Conservation (phyloP, 2,329 filamentous ascomycete genomes). For the Aspergillus costaricaensis region DNA sequence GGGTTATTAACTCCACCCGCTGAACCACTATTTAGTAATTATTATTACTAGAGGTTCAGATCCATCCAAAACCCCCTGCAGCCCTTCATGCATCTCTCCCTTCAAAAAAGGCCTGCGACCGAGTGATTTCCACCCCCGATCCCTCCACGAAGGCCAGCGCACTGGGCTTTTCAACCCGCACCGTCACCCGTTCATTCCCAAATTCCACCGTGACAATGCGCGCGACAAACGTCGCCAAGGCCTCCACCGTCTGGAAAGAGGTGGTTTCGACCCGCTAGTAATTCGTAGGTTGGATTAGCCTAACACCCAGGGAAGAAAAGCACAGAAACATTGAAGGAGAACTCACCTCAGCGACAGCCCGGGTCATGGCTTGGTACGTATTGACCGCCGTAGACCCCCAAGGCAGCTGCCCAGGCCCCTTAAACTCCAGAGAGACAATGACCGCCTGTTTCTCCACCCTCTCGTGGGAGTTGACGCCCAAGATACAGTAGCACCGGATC, state of each 20-base stretch:
- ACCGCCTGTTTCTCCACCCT: conserved; percentile 54
- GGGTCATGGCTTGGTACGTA: conserved; percentile 44
- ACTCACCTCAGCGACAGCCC: conserved; percentile 41
- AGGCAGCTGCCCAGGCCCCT: conserved; percentile 34
- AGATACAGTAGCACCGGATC: conserved; percentile 49
- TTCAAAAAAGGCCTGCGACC: conserved; percentile 48
- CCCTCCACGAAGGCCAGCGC: conserved; percentile 52
- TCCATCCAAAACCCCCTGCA: neutral
- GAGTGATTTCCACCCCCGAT: conserved; percentile 52
- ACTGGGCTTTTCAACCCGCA: conserved; percentile 53
- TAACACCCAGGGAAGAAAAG: conserved; percentile 10
- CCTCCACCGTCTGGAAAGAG: conserved; percentile 54
- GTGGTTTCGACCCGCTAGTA: conserved; percentile 49
- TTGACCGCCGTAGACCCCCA: conserved; percentile 38
- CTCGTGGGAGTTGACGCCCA: conserved; percentile 57
- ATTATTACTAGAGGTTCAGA: too few relatives aligned
- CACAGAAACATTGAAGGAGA: neutral
- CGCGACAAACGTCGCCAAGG: conserved; percentile 52
- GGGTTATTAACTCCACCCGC: neutral
- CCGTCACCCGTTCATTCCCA: conserved; percentile 49
- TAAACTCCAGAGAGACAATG: conserved; percentile 43
- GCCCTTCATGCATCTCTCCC: conserved; percentile 5
- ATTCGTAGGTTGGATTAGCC: conserved; percentile 4
- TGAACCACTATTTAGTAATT: neutral
- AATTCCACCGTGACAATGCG: conserved; percentile 49